phyloP scores from a whole-genome alignment of 2,329 filamentous ascomycete genomes.

The Aspergillus sp. region DNA sequence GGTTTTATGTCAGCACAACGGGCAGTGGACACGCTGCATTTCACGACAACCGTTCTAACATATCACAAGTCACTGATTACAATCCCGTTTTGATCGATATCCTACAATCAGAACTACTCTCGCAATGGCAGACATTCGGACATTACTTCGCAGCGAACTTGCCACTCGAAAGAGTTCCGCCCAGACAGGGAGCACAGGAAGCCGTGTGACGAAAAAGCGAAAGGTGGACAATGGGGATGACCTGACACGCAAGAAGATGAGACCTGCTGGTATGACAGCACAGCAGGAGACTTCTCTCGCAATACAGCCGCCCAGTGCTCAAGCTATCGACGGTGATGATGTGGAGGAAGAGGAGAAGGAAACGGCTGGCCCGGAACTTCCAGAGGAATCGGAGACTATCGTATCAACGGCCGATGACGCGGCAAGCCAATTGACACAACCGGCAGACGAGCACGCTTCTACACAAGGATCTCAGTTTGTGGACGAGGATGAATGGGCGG shows the following conservation, averaged over 20 bases:
- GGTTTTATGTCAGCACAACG: no score
- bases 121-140: conserved; percentile 68
- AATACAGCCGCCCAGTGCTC: conserved; percentile 16
- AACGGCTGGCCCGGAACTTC: conserved; percentile 15
- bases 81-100: background rate
- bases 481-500: conserved; percentile 76
- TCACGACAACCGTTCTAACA: background rate
- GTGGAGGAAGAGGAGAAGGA: conserved; percentile 19
- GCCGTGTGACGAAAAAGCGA: conserved; percentile 44
- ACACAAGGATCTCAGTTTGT: conserved; percentile 28
- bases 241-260: conserved; percentile 37
- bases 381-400: conserved; percentile 11
- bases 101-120: background rate
- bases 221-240: conserved; percentile 42
- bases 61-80: background rate
- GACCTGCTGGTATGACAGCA: conserved; percentile 24
- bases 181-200: conserved; percentile 34
- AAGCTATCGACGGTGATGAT: conserved; percentile 7
- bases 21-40: background rate
- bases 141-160: conserved; percentile 69
- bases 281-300: conserved; percentile 26
- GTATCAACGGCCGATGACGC: conserved; percentile 1
- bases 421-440: conserved; percentile 4
- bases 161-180: conserved; percentile 63
- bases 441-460: conserved; percentile 2